Base-by-base conservation (phyloP, 129 eudicot genomes). In the Centella asiatica region DNA sequence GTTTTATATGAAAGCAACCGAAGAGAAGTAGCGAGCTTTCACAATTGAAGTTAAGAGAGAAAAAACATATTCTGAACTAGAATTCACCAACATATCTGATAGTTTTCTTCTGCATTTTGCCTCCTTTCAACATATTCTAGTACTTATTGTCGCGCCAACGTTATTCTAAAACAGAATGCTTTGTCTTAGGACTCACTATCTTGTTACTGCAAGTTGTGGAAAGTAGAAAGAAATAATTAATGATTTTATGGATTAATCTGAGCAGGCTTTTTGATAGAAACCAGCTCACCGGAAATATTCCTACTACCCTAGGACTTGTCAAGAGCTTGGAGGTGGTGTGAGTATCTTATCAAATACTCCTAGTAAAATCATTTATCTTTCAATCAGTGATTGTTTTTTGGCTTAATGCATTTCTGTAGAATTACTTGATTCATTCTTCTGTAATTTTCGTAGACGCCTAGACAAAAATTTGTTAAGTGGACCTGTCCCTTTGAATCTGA, bases 211-310 rank as follows among this genome's bases (percentile, higher is more conserved):
- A 11, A 53, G 9, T 53, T 53, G 22, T 52, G 23, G 22, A 31
- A 9, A 34, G 44, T 12, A 10, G 27, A 12, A 57, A 31, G n/a
- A 57, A 17, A 37, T 25, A 57, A 57, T 29, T 32, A 50, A 17
- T 17, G 18, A 4, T 57, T 42, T 47, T 29, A 57, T 60, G 44
- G 44, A 46, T 37, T 76, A 33, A 54, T 48, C 58, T 79, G 80
- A 70, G 44, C 76, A 90, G 97, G 83, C 83, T 90, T 64, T 76
- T 90, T 37, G 97, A 90, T 37, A 78, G 76, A 72, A 90, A 90
- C 60, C 62, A 62, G 64, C 80, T 90, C 6, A 77, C 54, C 27
- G 97, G 97, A 63, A 52, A 42, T 17, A 79, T 90, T 63, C 97
- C 97, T 27, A 44, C 55, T 40, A 83, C 95, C 27, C 47, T 90